Conservation (phyloP, 495 filamentous ascomycete species). For the Talaromyces liani region DNA sequence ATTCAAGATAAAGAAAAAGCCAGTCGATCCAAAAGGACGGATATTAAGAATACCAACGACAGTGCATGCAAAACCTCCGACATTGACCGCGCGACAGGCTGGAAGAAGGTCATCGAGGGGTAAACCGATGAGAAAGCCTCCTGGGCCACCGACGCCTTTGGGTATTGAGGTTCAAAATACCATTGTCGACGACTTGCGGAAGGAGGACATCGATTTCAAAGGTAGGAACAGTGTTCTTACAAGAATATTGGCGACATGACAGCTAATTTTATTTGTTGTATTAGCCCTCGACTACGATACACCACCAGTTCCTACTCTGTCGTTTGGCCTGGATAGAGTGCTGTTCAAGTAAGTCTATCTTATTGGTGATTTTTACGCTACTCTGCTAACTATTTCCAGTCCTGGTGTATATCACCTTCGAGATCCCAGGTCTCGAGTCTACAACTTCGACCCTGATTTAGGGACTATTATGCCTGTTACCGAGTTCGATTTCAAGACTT, state of each 20-base stretch:
- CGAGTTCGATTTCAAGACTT: conserved; percentile 84
- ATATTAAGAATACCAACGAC: background rate
- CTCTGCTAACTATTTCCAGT: conserved; percentile 19
- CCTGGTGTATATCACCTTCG: conserved; percentile 88
- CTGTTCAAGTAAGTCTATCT: conserved; percentile 66
- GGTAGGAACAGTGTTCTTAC: background rate
- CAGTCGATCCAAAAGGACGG: background rate
- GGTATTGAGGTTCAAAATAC: background rate
- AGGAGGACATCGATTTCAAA: conserved; percentile 3
- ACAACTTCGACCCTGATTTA: conserved; percentile 93
- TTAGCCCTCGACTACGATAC: conserved; percentile 45
- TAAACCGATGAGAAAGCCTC: background rate
- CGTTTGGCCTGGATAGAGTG: conserved; percentile 79
- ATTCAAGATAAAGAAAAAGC: background rate
- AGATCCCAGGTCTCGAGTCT: conserved; percentile 80
- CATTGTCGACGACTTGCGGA: background rate
- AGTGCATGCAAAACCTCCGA: background rate
- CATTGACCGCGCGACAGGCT: background rate
- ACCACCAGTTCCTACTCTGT: conserved; percentile 59
- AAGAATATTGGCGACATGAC: background rate
- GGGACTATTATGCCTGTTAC: conserved; percentile 81
- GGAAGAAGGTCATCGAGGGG: background rate
- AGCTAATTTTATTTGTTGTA: background rate
- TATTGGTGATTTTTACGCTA: background rate
- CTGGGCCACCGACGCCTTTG: background rate